Conservation (phyloP, 2,329 filamentous ascomycete genomes). For the Aspergillus clavatus region DNA sequence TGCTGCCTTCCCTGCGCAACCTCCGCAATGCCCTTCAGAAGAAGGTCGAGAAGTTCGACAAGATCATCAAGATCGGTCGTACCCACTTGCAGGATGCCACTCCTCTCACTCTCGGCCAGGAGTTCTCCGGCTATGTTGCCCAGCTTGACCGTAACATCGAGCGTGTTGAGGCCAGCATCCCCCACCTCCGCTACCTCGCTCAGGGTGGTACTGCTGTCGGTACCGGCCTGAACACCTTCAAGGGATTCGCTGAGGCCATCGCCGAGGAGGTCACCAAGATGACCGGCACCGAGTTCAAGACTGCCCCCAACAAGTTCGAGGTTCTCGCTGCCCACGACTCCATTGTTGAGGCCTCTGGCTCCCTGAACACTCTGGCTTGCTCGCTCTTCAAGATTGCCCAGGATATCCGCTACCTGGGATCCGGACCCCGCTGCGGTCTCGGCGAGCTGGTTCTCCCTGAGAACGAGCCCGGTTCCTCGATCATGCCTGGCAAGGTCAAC, state of each 20-base stretch:
- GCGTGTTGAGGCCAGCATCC: constrained; percentile 76
- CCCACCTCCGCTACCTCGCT: constrained; percentile 78
- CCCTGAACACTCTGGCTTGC: constrained; percentile 84
- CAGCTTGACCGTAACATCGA: constrained; percentile 88
- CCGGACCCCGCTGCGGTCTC: constrained; percentile 89
- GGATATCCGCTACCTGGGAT: constrained; percentile 95
- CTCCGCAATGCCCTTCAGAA: constrained; percentile 78
- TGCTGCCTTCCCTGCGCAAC: constrained; percentile 76
- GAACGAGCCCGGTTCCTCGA: constrained; percentile 95
- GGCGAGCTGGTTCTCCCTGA: constrained; percentile 91
- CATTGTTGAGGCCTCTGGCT: constrained; percentile 87
- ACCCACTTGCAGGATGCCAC: constrained; percentile 98
- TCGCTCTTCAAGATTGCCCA: constrained; percentile 98
- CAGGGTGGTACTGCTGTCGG: constrained; percentile 97
- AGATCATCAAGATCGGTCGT: constrained; percentile 98
- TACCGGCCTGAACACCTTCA: constrained; percentile 95
- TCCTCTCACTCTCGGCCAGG: constrained; percentile 88
- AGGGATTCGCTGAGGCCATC: constrained; percentile 90
- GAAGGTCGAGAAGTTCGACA: constrained; percentile 84
- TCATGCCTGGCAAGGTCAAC: constrained; percentile 99
- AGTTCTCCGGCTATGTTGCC: constrained; percentile 95
- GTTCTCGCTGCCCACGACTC: constrained; percentile 93
- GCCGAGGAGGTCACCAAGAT: constrained; percentile 86
- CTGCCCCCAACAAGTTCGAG: constrained; percentile 98
- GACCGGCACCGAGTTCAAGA: constrained; percentile 90